Evolutionary conservation across 148 eudicot genomes (phyloP).

Genomic region (Dysphania ambrosioides): DNA sequence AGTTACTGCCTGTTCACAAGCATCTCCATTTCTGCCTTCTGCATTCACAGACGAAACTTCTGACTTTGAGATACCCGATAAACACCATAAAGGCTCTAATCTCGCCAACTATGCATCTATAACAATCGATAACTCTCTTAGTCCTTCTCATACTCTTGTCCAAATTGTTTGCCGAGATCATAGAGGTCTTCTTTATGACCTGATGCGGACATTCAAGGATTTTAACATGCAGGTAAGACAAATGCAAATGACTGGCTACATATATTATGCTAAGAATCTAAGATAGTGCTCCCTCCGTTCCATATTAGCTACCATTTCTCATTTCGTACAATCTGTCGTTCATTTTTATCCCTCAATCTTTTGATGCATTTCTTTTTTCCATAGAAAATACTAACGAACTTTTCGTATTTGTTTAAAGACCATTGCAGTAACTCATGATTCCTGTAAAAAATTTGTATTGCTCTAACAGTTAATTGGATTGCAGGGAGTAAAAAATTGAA

Average conservation of each 20-base stretch:
- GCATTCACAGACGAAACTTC: slow-evolving; percentile 40
- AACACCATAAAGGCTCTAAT: slow-evolving; percentile 21
- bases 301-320: not conserved
- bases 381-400: no score
- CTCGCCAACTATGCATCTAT: slow-evolving; percentile 29
- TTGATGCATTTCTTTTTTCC: no score
- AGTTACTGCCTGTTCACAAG: slow-evolving; percentile 39
- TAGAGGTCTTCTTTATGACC: slow-evolving; percentile 81
- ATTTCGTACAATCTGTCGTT: not conserved
- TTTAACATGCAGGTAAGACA: slow-evolving; percentile 53
- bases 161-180: slow-evolving; percentile 82
- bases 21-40: slow-evolving; percentile 45
- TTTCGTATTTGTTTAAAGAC: no score
- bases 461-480: not conserved
- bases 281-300: not conserved
- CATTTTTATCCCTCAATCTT: no score
- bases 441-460: not conserved
- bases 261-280: not conserved
- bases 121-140: slow-evolving; percentile 63
- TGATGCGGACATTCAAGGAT: slow-evolving; percentile 86
- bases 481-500: not conserved
- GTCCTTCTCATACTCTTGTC: slow-evolving; percentile 85
- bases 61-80: slow-evolving; percentile 31
- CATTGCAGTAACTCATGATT: not conserved
- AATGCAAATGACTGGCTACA: not conserved